Evolutionary conservation across 257 asterid species (phyloP).

Genomic region (Petunia secreta): DNA sequence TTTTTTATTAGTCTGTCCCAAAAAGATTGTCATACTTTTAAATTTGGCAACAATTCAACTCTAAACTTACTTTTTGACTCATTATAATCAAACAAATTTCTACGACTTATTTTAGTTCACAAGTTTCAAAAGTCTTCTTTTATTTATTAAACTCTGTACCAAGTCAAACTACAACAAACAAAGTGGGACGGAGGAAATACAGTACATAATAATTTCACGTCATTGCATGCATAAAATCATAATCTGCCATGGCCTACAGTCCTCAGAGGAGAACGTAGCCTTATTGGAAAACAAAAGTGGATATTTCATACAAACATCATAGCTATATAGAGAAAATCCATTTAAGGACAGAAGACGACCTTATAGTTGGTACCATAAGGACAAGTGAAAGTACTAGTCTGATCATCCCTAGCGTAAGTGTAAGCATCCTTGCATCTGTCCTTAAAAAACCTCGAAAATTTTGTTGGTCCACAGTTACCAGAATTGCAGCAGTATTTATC

Average conservation of each 20-base stretch:
- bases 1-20: too few relatives aligned
- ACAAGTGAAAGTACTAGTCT: constrained; percentile 5
- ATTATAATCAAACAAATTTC: too few relatives aligned
- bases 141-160: too few relatives aligned
- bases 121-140: too few relatives aligned
- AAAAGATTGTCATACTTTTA: too few relatives aligned
- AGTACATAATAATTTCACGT: neutral
- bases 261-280: neutral
- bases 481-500: constrained; percentile 32
- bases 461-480: constrained; percentile 5
- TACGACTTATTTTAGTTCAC: too few relatives aligned
- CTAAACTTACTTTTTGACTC: too few relatives aligned
- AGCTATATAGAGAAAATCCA: neutral
- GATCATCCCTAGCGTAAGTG: constrained; percentile 25
- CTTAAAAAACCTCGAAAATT: constrained; percentile 27
- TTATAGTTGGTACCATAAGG: constrained; percentile 2
- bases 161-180: neutral
- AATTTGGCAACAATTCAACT: too few relatives aligned
- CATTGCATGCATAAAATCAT: neutral
- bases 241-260: neutral
- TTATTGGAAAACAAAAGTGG: neutral
- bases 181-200: neutral
- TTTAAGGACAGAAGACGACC: constrained; percentile 15
- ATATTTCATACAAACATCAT: neutral
- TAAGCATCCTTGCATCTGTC: constrained; percentile 31